Percentiles rank a stretch among this genome's conserved stretches.
Conservation (phyloP, 768 basidiomycete genomes). For the Pleurotus citrinopileatus region DNA sequence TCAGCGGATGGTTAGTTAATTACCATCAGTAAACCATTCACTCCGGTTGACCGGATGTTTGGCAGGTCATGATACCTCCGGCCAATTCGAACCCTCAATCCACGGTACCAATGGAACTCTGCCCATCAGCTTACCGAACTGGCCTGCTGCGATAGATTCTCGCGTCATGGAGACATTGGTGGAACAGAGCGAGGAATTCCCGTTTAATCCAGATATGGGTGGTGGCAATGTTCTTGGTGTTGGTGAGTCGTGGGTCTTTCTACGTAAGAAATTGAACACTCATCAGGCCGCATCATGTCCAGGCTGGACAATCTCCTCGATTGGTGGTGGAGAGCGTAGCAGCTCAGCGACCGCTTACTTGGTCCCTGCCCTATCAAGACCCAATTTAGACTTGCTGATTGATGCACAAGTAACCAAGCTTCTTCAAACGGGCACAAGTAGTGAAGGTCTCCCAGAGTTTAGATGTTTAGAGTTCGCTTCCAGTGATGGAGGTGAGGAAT, state of each 20-base stretch:
- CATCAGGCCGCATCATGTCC: neutral
- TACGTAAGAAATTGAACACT: neutral
- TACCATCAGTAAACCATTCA: too few species aligned
- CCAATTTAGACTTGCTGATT: conserved; percentile 34
- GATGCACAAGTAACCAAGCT: conserved; percentile 30
- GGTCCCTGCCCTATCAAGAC: conserved; percentile 21
- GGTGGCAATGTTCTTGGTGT: conserved; percentile 30
- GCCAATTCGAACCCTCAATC: conserved; percentile 32
- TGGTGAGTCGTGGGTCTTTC: conserved; percentile 21
- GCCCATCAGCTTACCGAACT: conserved; percentile 29
- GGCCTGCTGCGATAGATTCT: conserved; percentile 26
- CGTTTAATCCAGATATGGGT: conserved; percentile 32
- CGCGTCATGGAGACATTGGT: conserved; percentile 34
- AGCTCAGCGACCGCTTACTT: conserved; percentile 37
- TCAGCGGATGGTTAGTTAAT: conserved; percentile 31
- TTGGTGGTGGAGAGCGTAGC: conserved; percentile 30
- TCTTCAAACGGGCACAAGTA: conserved; percentile 14
- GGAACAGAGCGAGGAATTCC: conserved; percentile 29
- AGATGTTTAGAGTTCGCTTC: conserved; percentile 18
- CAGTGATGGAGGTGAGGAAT: neutral
- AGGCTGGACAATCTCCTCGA: conserved; percentile 32
- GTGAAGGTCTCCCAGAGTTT: conserved; percentile 15
- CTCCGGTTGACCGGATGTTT: too few species aligned
- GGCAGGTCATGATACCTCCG: conserved; percentile 28
- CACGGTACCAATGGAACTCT: conserved; percentile 33